phyloP scores from a whole-genome alignment of 2,329 filamentous ascomycete species.

The Beauveria pseudobassiana region DNA sequence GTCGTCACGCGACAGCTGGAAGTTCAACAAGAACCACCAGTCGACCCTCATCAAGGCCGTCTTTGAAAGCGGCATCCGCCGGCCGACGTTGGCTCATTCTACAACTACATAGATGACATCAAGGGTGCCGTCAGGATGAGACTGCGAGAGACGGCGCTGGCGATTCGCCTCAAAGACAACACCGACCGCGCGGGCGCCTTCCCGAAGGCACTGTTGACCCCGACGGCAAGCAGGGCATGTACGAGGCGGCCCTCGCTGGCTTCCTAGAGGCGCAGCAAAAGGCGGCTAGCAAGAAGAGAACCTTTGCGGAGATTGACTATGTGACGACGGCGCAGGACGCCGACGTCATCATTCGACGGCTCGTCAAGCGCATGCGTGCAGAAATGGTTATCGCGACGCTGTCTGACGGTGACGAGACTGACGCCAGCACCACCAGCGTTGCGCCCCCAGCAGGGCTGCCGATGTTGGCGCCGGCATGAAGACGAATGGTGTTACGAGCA shows the following conservation, averaged over 20 bases:
- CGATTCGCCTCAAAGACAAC: constrained; percentile 51
- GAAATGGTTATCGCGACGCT: constrained; percentile 51
- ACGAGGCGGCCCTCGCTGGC: constrained; percentile 46
- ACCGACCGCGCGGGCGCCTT: constrained; percentile 41
- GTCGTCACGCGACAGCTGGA: constrained; percentile 66
- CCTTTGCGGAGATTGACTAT: constrained; percentile 46
- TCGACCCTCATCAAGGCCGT: constrained; percentile 76
- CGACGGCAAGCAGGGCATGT: constrained; percentile 42
- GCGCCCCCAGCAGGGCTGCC: background rate
- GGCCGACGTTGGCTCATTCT: constrained; percentile 60
- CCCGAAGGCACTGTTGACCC: constrained; percentile 39
- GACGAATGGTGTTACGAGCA: constrained; percentile 40
- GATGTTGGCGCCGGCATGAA: constrained; percentile 28
- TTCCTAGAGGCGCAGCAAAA: constrained; percentile 32
- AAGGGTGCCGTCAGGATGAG: constrained; percentile 67
- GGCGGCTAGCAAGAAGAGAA: constrained; percentile 32
- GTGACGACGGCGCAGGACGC: constrained; percentile 42
- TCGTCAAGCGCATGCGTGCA: constrained; percentile 56
- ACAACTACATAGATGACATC: constrained; percentile 71
- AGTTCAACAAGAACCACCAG: constrained; percentile 94
- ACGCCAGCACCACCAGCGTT: constrained; percentile 20
- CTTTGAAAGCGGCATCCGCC: constrained; percentile 64
- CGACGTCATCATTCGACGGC: constrained; percentile 42
- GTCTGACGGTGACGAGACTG: constrained; percentile 39
- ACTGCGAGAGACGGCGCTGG: constrained; percentile 57